Evolutionary conservation across 2,329 filamentous ascomycete species (phyloP), one percentile per base, ranked within the genome.

Genomic region (Talaromyces sp.): DNA sequence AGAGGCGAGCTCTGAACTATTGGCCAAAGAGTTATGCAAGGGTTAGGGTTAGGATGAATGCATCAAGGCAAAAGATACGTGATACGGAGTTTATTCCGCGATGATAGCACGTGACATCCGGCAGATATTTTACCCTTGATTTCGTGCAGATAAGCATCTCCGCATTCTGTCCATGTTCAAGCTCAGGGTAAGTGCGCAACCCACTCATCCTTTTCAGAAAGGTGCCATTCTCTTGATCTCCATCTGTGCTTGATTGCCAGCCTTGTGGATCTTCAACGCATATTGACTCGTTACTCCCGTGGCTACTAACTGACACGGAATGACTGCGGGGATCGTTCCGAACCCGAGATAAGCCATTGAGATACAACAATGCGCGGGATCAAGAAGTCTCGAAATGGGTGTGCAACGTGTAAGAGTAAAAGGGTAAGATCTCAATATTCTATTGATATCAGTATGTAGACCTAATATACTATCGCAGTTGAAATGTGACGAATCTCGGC

Each of bases 361-460:
- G 47, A 29, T 8, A 49, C 49, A 54, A 34, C 53, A 56, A 79
- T 79, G 77, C 73, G 76, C 60, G 72, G 77, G 65, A 77, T 79
- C 45, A 79, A 78, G 70, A 79, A 79, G 65, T 79, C 76, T 59
- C 75, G 77, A n/a, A 77, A 78, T 65, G 77, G 77, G 7, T 79
- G 77, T 69, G 74, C 75, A n/a, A 72, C 76, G 51, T 79, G 77
- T 70, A 79, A 79, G 69, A 78, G 75, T 70, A 78, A 78, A 73
- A 72, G 77, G 64, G 77, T 78, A 15, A 64, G 71, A 71, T 27
- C 5, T 56, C 5, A 7, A 10, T 15, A 22, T 10, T 19, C n/a
- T 10, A 29, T 29, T 11, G 15, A n/a, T 7, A 31, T 8, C 19
- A 13, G 3, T 8, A 27, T 51, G 61, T 29, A 58, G 19, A 43